A percentile compares a stretch with the other conserved stretches of the same genome.
Evolutionary conservation across 1,284 basidiomycete genomes (phyloP).

Genomic region (Schizopora paradoxa): DNA sequence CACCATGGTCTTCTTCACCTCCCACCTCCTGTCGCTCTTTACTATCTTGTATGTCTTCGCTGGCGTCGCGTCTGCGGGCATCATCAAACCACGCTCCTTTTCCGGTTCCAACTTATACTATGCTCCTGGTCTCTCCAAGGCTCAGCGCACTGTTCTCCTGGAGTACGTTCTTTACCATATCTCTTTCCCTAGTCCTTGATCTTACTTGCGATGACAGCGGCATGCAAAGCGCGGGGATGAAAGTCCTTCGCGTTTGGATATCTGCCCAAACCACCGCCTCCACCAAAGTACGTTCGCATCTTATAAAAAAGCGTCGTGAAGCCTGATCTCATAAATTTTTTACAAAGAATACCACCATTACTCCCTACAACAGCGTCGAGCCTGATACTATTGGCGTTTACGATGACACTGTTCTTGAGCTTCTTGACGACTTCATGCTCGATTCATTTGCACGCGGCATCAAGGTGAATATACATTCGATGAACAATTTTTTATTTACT

Average conservation of each 20-base stretch:
- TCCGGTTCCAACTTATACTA: slow-evolving; percentile 31
- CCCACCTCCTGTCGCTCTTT: too few species aligned
- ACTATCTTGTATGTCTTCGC: too few species aligned
- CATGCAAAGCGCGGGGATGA: slow-evolving; percentile 29
- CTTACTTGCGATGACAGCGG: slow-evolving; percentile 19
- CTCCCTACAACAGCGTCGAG: slow-evolving; percentile 31
- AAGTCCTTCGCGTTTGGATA: slow-evolving; percentile 31
- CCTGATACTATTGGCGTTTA: slow-evolving; percentile 31
- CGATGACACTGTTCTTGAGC: slow-evolving; percentile 34
- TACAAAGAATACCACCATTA: slow-evolving; percentile 23
- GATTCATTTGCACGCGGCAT: slow-evolving; percentile 32
- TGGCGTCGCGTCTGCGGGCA: slow-evolving; percentile 21
- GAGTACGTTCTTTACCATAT: slow-evolving; percentile 18
- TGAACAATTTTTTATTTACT: background rate
- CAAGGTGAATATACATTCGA: slow-evolving; percentile 24
- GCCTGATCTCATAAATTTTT: background rate
- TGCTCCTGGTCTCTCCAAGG: slow-evolving; percentile 26
- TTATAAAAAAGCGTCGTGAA: background rate
- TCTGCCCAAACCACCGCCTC: slow-evolving; percentile 27
- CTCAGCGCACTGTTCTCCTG: slow-evolving; percentile 25
- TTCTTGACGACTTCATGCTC: slow-evolving; percentile 37
- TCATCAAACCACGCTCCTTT: too few species aligned
- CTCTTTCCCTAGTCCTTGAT: background rate
- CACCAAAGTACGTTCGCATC: slow-evolving; percentile 22
- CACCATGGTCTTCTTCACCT: too few species aligned